Evolutionary conservation across 140 eudicot genomes (phyloP), one percentile per base, ranked within the genome.

Genomic region (Anethum foeniculum): DNA sequence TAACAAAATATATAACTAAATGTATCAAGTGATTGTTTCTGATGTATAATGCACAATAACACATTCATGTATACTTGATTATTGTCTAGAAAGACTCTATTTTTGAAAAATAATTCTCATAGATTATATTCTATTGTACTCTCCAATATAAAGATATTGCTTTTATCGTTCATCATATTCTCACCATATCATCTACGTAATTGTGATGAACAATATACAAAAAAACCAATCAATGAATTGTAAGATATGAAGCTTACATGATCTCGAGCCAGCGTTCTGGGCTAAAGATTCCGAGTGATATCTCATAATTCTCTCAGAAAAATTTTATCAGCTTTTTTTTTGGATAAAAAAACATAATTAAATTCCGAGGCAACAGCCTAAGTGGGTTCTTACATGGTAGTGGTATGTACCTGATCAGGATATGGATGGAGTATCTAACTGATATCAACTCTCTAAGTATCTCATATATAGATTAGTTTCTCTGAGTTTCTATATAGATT

Each of bases 211-310:
- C 58, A 71, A 54, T 89, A 56, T 86, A 88, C 89, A 14, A 67
- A 82, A 72, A 12, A 74, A 36, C n/a, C 30, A 76, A 48, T 56
- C 32, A 32, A 7, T n/a, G 1, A 16, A 38, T 51, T 32, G 11
- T 19, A 25, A n/a, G 8, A 34, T 7, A 36, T 18, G 78, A 88
- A 88, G 93, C 90, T 83, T 46, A 92, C 99, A 97, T 90, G 78
- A 88, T 95, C 87, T 95, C 97, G 43, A 95, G 97, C 99, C 99
- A 95, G 43, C 97, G 97, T 25, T 92, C 95, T 0, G 99, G 99
- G 82, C 90, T 94, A 82, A 94, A 94, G 78, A 94, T 95, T 80
- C 88, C 84, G 5, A 95, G 93, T 68, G 90, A 89, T 71, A 92
- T 82, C 6, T 92, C 92, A 60, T 89, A 92, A 90, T 95, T 95